Base-by-base conservation (phyloP, 2,329 filamentous ascomycete species). In the Mariannaea elegans region DNA sequence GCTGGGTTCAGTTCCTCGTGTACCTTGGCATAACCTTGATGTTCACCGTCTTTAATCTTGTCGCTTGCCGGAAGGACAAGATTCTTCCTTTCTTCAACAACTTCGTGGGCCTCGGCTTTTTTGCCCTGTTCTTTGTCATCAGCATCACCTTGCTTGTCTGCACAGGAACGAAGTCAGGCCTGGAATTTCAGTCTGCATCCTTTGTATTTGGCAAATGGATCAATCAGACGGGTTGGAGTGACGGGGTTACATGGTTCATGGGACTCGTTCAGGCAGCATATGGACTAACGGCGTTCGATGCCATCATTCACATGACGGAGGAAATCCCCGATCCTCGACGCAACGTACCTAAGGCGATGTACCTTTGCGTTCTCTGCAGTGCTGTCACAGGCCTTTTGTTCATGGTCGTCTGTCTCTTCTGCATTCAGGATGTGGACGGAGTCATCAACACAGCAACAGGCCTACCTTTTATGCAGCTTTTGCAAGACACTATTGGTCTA, bases 291-390 rank as follows among this genome's bases (percentile, higher is more conserved):
- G 84, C 84, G 0, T 86, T 86, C 57, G 84, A 87, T 66, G 82
- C 84, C 0, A 83, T 85, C 34, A 82, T 87, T 44, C 84, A 87
- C 64, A 82, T 87, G 80, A 80, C 84, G 1, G 84, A 86, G 54
- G 84, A 86, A 66, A 82, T 86, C 0, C 83, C 84, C 0, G 74
- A 78, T 2, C 83, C 84, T 4, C 72, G 82, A 14, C 78, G 73
- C 31, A 84, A 83, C 47, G 81, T 78, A 0, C 84, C 84, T 0
- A 75, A 75, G 31, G 78, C 81, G 1, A 84, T 86, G 65, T 84
- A 79, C 67, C 71, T 85, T 21, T 80, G 83, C 1, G 78, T 86
- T 2, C 58, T 80, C 0, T 76, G 77, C 7, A 78, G 82, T 27
- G 80, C 81, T 1, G 50, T 79, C 14, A 81, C 81, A 0, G 82